A percentile compares a stretch with the other conserved stretches of the same genome.
These are phyloP conservation scores for Dactylellina haptotyla DNA, from an alignment of 2,329 filamentous ascomycete species.

Conservation along the genomic window DNA sequence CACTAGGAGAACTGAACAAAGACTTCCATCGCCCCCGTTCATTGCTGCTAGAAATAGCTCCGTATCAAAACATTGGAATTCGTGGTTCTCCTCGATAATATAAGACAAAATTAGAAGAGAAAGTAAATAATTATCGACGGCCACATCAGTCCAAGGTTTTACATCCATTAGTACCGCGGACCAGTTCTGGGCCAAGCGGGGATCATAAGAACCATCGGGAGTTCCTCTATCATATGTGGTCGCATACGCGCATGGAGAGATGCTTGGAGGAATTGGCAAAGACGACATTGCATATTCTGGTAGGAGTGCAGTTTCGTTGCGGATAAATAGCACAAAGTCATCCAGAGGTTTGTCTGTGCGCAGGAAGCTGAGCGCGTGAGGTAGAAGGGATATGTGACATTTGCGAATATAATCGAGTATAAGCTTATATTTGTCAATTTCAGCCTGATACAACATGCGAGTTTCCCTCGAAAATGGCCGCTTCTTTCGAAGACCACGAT, in stretches of 20 bases:
- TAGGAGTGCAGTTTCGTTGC: not conserved
- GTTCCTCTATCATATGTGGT: not conserved
- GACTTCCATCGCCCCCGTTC: not conserved
- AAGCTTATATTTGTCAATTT: not conserved
- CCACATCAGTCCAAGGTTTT: not conserved
- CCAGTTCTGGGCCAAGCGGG: not conserved
- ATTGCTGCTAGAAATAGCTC: slow-evolving; percentile 4
- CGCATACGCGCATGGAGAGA: not conserved
- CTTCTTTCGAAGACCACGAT: slow-evolving; percentile 1
- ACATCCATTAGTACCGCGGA: not conserved
- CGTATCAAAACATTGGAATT: not conserved
- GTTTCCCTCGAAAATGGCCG: not conserved
- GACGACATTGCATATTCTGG: not conserved
- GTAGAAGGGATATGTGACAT: not conserved
- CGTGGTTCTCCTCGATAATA: not conserved
- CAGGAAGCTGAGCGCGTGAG: not conserved
- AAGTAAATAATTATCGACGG: not conserved
- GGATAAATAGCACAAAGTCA: not conserved
- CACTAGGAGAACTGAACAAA: not conserved
- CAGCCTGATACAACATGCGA: not conserved
- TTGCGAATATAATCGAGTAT: not conserved
- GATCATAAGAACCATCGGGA: not conserved
- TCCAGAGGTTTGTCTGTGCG: not conserved
- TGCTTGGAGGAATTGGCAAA: not conserved
- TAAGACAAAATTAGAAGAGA: slow-evolving; percentile 9